A percentile compares a stretch with the other conserved stretches of the same genome.
Evolutionary conservation across 78 protist genomes (phyloP).

Genomic region (Pigoraptor vietnamica): DNA sequence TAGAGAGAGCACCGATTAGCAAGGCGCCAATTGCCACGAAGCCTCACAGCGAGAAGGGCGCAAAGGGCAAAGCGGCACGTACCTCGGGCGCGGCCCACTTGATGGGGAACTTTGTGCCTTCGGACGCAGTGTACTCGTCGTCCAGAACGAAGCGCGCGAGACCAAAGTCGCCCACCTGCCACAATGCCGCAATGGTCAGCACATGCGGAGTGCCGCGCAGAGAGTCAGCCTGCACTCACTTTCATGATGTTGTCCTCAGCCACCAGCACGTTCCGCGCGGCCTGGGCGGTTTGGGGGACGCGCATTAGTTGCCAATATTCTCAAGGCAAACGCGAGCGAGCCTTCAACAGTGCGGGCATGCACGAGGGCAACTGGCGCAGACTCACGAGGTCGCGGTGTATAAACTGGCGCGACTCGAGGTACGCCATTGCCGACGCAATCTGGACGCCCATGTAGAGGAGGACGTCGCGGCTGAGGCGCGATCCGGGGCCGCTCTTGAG

Average conservation of each 20-base stretch:
- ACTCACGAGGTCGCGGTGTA: conserved; percentile 4
- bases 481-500: neutral
- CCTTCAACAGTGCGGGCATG: too few relatives aligned
- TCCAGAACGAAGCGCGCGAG: neutral
- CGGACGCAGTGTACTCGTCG: conserved; percentile 5
- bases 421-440: neutral
- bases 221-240: too few relatives aligned
- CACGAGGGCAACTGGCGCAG: neutral
- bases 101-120: conserved; percentile 4
- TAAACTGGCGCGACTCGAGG: neutral
- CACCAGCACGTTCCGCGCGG: neutral
- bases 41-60: too few relatives aligned
- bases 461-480: neutral
- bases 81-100: neutral
- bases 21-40: too few relatives aligned
- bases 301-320: too few relatives aligned
- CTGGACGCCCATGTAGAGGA: neutral
- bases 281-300: neutral
- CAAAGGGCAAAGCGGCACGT: too few relatives aligned
- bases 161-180: conserved; percentile 3
- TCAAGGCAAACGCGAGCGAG: too few relatives aligned
- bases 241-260: neutral
- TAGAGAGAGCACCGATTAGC: too few relatives aligned
- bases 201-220: too few relatives aligned
- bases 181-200: neutral